A percentile compares a stretch with the other conserved stretches of the same genome.
Conservation (phyloP, 306 rosid genomes). For the Sophora flavescens region DNA sequence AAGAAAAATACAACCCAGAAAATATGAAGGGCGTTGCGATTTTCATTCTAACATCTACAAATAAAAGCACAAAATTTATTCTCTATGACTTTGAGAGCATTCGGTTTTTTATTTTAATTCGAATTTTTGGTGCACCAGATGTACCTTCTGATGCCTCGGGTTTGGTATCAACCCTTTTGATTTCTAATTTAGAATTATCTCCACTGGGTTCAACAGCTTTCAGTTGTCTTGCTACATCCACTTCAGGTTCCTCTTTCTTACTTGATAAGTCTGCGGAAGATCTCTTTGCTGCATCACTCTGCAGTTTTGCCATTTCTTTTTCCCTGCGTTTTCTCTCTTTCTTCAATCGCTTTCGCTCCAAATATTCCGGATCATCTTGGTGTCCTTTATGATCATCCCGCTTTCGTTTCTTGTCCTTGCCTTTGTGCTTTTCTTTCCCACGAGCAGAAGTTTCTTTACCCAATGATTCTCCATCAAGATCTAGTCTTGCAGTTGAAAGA, state of each 20-base stretch:
- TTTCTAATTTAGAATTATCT: constrained; percentile 53
- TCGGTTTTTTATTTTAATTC: constrained; percentile 80
- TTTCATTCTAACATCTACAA: constrained; percentile 40
- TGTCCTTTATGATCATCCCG: constrained; percentile 71
- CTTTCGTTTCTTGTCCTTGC: constrained; percentile 81
- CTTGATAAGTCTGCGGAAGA: constrained; percentile 48
- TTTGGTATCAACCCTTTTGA: constrained; percentile 49
- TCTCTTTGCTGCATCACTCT: constrained; percentile 50
- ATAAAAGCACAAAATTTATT: constrained; percentile 24
- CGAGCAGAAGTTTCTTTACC: constrained; percentile 52
- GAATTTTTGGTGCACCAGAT: constrained; percentile 71
- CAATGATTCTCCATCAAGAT: constrained; percentile 58
- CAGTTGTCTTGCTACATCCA: constrained; percentile 41
- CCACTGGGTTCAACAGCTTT: constrained; percentile 67
- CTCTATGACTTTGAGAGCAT: constrained; percentile 56
- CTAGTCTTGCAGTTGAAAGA: constrained; percentile 64
- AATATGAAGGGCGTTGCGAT: constrained; percentile 21
- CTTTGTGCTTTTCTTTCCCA: constrained; percentile 69
- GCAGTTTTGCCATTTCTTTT: constrained; percentile 76
- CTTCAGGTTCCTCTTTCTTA: constrained; percentile 59
- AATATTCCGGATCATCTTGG: constrained; percentile 73
- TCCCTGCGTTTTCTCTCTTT: constrained; percentile 82
- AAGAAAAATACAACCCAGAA: constrained; percentile 37
- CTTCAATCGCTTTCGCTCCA: constrained; percentile 82
- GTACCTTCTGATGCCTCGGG: constrained; percentile 68